Evolutionary conservation across 345 rosid genomes (phyloP), one percentile per base, ranked within the genome.

Genomic region (Linum usitatissimum): DNA sequence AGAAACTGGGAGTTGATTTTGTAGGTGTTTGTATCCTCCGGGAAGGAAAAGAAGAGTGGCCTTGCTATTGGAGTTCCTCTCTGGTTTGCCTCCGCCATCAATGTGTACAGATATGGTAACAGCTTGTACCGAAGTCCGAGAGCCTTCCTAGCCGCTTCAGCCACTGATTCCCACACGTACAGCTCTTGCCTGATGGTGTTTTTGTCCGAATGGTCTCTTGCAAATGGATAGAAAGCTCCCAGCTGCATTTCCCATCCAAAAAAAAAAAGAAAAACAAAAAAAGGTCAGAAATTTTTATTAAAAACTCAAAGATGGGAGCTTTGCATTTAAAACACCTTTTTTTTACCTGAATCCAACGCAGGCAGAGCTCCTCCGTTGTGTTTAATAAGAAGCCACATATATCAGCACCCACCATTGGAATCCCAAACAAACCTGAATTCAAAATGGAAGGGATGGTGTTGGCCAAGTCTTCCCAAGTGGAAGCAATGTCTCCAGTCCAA

Each of bases 331-430:
- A 34, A 34, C 38, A 34, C 38, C 59, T 68, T 48, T 20, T 62
- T 68, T 48, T 20, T 70, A 82, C 96, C 86, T 88, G 92, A 63
- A 88, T 88, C 90, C 96, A 88, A 39, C 92, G 71, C 21, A 67
- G 69, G 68, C 92, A 88, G 14, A 88, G 80, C 18, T 86, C 96
- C 68, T 88, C 92, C 0, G 79, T 84, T 17, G 92, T 86, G 71
- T 78, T 30, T 30, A 67, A 6, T 3, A 62, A 8, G 68, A 88
- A 88, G 14, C 95, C 95, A 57, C 95, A 87, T 13, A 87, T 87
- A 64, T 87, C 91, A 57, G 88, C 88, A 59, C 92, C 96, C 23
- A 84, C 90, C 92, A 88, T 88, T 48, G 96, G 96, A 64, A 88
- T 74, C 39, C 90, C 96, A 63, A 86, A 84, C 63, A 88, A 73